These are phyloP conservation scores for Arctium lappa DNA, from an alignment of 129 eudicot genomes.

Conservation along the genomic window DNA sequence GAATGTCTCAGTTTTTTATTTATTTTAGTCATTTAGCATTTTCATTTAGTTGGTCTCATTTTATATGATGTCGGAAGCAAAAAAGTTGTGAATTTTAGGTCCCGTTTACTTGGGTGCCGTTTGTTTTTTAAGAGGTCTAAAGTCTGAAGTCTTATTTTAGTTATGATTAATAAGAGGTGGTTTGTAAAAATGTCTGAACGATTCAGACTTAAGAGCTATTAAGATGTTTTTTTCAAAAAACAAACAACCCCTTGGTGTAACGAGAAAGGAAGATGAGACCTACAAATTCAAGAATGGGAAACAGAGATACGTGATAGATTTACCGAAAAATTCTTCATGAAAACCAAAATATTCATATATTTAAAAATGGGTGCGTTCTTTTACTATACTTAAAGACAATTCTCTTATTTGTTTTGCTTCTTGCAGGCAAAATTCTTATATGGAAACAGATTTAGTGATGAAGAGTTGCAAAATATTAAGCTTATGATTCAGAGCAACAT, in stretches of 20 bases:
- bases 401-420: background rate
- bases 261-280: background rate
- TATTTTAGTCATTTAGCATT: background rate
- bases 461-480: constrained; percentile 86
- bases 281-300: background rate
- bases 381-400: background rate
- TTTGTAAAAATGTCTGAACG: too few species aligned
- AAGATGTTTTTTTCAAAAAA: too few species aligned
- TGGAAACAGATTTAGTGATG: constrained; percentile 67
- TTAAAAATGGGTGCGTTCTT: background rate
- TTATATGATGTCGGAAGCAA: background rate
- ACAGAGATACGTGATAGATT: background rate
- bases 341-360: background rate
- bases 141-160: too few species aligned
- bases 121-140: too few species aligned
- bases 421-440: constrained; percentile 85
- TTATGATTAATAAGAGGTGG: too few species aligned
- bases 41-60: background rate
- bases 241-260: too few species aligned
- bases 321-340: background rate
- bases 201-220: too few species aligned
- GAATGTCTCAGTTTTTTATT: background rate
- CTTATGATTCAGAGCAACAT: constrained; percentile 98
- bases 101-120: background rate
- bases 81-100: background rate